phyloP scores from a whole-genome alignment of 2,329 filamentous ascomycete species.

The Trichophyton benhamiae region DNA sequence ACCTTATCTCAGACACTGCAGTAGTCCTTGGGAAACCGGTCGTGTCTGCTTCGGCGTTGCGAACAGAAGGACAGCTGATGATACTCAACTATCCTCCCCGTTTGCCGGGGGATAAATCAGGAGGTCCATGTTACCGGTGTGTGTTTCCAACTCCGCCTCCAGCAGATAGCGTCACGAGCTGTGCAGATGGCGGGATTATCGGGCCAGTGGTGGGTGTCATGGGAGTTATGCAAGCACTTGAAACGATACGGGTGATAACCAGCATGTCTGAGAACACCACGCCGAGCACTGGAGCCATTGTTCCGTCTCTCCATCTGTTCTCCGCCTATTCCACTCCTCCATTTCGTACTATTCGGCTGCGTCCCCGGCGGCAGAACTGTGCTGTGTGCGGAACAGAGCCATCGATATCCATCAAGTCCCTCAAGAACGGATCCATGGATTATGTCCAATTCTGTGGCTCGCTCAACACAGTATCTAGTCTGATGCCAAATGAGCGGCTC shows the following conservation, averaged over 20 bases:
- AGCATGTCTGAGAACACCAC: constrained; percentile 15
- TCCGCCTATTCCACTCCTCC: constrained; percentile 32
- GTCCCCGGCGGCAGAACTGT: constrained; percentile 56
- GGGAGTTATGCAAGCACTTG: constrained; percentile 82
- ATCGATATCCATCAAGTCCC: constrained; percentile 49
- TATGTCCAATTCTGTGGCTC: constrained; percentile 80
- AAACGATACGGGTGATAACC: constrained; percentile 73
- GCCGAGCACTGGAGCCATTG: constrained; percentile 13
- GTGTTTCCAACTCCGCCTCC: constrained; percentile 83
- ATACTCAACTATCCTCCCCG: constrained; percentile 70
- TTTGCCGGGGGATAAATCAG: constrained; percentile 43
- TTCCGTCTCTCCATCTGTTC: constrained; percentile 31
- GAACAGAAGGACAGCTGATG: constrained; percentile 80
- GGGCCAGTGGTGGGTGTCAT: constrained; percentile 88
- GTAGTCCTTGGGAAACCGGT: constrained; percentile 67
- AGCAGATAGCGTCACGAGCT: constrained; percentile 67
- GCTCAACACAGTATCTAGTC: constrained; percentile 40
- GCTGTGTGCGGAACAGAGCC: constrained; percentile 59
- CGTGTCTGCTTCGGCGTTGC: constrained; percentile 78
- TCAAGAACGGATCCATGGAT: constrained; percentile 57
- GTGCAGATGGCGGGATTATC: constrained; percentile 83
- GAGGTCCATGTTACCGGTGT: constrained; percentile 86
- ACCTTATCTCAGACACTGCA: constrained; percentile 82
- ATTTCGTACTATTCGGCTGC: constrained; percentile 67
- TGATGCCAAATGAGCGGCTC: constrained; percentile 55